Percentiles rank a stretch among this genome's conserved stretches.
phyloP scores from a whole-genome alignment of 768 basidiomycete genomes.

The Amylocystis lapponica region DNA sequence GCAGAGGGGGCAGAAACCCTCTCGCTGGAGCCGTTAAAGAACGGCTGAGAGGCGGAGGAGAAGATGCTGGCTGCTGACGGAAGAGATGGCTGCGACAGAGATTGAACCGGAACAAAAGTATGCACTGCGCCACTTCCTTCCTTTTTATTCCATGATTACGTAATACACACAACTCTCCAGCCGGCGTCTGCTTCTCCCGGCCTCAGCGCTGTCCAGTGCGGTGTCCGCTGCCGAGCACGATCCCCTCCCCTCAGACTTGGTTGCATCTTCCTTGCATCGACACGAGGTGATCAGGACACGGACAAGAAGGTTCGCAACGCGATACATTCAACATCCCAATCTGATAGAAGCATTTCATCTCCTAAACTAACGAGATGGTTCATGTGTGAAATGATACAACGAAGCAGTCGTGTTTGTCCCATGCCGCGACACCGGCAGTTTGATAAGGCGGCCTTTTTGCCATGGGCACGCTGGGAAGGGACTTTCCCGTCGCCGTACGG shows the following conservation, averaged over 20 bases:
- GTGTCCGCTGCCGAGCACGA: slow-evolving; percentile 1
- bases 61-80: slow-evolving; percentile 12
- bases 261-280: neutral
- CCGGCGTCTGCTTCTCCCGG: neutral
- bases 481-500: too few species aligned
- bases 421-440: slow-evolving; percentile 19
- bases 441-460: slow-evolving; percentile 16
- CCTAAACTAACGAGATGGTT: slow-evolving; percentile 15
- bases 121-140: slow-evolving; percentile 14
- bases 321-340: slow-evolving; percentile 1
- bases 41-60: slow-evolving; percentile 12
- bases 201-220: neutral
- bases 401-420: slow-evolving; percentile 12
- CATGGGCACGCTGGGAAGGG: slow-evolving; percentile 12
- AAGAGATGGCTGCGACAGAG: slow-evolving; percentile 8
- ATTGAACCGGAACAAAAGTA: slow-evolving; percentile 18
- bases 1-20: slow-evolving; percentile 21
- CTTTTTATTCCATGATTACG: slow-evolving; percentile 16
- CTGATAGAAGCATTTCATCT: slow-evolving; percentile 23
- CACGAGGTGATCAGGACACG: slow-evolving; percentile 5
- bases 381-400: slow-evolving; percentile 11
- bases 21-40: slow-evolving; percentile 19
- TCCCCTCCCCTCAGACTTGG: neutral
- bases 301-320: neutral
- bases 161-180: slow-evolving; percentile 6